Percentiles rank a stretch among this genome's conserved stretches.
Evolutionary conservation across 164 flowering plant genomes (phyloP).

Genomic region (Buxus sempervirens): DNA sequence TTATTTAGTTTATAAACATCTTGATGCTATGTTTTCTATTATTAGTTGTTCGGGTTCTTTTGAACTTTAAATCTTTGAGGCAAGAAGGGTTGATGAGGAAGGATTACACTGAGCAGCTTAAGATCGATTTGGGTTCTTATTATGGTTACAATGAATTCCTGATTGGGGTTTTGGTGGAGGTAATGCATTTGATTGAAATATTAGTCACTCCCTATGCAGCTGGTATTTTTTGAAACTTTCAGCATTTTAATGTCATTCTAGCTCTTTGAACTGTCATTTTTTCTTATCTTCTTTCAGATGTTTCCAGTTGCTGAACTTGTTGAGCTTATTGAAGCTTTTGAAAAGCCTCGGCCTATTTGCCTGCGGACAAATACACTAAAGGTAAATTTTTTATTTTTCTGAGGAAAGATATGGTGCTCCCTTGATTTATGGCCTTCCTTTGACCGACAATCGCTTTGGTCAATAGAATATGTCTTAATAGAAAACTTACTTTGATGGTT

Average conservation of each 20-base stretch:
- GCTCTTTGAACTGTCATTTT: neutral
- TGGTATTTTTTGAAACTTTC: too few species aligned
- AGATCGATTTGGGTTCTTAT: conserved; percentile 68
- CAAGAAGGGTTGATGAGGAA: conserved; percentile 64
- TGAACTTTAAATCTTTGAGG: conserved; percentile 74
- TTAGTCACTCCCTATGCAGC: neutral
- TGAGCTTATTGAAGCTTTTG: conserved; percentile 92
- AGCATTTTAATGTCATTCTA: neutral
- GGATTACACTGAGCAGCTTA: conserved; percentile 80
- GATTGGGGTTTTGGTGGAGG: conserved; percentile 80
- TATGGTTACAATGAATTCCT: conserved; percentile 97
- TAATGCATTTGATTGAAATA: conserved; percentile 11
- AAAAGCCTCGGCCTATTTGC: conserved; percentile 83
- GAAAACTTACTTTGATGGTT: conserved; percentile 1
- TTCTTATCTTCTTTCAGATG: conserved; percentile 43
- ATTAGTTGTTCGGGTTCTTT: conserved; percentile 79
- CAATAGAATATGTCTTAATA: neutral
- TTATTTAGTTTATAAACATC: neutral
- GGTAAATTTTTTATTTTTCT: conserved; percentile 28
- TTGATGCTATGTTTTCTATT: neutral
- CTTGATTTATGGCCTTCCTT: neutral
- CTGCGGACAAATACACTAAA: conserved; percentile 86
- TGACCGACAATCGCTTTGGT: neutral
- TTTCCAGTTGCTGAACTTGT: conserved; percentile 81
- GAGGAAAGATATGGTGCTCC: neutral